phyloP scores from a whole-genome alignment of 495 filamentous ascomycete species.

The Geoglossum glabrum region DNA sequence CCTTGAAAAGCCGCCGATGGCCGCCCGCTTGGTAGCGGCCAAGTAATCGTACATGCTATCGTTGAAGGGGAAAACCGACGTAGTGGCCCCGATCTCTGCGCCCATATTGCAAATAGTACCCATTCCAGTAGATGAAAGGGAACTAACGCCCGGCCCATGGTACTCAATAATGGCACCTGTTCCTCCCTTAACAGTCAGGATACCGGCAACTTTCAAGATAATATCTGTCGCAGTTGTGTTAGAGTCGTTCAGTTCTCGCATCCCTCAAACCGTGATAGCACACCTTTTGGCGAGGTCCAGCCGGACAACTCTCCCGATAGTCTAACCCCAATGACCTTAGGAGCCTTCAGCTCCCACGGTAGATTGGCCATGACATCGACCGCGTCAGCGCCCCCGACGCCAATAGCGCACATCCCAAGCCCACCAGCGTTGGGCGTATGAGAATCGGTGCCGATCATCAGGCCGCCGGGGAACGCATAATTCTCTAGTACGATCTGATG shows the following conservation, averaged over 20 bases:
- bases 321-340: constrained; percentile 90
- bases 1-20: constrained; percentile 79
- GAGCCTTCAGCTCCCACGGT: constrained; percentile 96
- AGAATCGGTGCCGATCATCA: constrained; percentile 96
- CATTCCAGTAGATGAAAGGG: constrained; percentile 41
- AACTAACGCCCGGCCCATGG: constrained; percentile 65
- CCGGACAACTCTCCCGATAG: constrained; percentile 78
- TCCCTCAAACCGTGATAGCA: constrained; percentile 2
- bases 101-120: constrained; percentile 61
- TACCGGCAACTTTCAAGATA: constrained; percentile 94
- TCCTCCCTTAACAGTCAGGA: constrained; percentile 93
- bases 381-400: constrained; percentile 96
- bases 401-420: constrained; percentile 87
- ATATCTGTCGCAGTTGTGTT: constrained; percentile 37
- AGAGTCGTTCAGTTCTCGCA: background rate
- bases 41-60: constrained; percentile 96
- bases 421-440: constrained; percentile 98
- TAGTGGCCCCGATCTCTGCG: constrained; percentile 91
- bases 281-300: constrained; percentile 84
- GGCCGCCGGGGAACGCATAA: constrained; percentile 95
- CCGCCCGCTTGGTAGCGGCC: constrained; percentile 69
- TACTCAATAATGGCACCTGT: constrained; percentile 97
- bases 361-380: constrained; percentile 98
- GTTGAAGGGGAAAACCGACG: constrained; percentile 97
- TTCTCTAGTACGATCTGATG: constrained; percentile 98